Evolutionary conservation across 176 grass and related monocot genomes (phyloP).

Genomic region (sorghum (Sorghum bicolor)): DNA sequence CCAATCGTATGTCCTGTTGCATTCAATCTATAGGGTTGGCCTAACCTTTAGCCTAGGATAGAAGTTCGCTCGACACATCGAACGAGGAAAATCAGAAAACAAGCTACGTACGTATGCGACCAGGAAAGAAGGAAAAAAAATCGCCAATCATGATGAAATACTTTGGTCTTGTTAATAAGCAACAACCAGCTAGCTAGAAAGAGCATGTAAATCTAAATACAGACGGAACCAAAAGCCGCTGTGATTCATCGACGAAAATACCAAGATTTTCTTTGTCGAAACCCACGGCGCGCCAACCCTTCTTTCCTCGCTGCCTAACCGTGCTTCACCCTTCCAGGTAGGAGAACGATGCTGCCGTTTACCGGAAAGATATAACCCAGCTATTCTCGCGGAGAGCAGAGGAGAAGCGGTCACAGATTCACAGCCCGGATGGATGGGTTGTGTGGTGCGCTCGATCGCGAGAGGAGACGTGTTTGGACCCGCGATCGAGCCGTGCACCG

Average conservation of each 20-base stretch:
- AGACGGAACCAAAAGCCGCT: background rate
- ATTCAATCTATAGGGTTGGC: background rate
- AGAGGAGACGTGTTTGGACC: constrained; percentile 37
- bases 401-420: background rate
- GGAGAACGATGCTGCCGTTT: background rate
- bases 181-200: no score
- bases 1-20: background rate
- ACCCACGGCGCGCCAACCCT: background rate
- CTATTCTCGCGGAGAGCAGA: background rate
- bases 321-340: background rate
- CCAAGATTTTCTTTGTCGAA: background rate
- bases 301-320: constrained; percentile 9
- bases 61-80: background rate
- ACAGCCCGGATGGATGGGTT: background rate
- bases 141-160: background rate
- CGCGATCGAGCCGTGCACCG: constrained; percentile 6
- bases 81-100: background rate
- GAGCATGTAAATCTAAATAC: background rate
- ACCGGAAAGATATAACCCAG: background rate
- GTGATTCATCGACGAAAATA: background rate
- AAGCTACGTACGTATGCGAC: background rate
- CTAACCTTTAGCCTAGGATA: constrained; percentile 11
- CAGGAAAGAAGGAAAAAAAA: background rate
- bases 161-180: background rate
- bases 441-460: background rate